Evolutionary conservation across 495 filamentous ascomycete genomes (phyloP).

Genomic region (Bacidia rubella): DNA sequence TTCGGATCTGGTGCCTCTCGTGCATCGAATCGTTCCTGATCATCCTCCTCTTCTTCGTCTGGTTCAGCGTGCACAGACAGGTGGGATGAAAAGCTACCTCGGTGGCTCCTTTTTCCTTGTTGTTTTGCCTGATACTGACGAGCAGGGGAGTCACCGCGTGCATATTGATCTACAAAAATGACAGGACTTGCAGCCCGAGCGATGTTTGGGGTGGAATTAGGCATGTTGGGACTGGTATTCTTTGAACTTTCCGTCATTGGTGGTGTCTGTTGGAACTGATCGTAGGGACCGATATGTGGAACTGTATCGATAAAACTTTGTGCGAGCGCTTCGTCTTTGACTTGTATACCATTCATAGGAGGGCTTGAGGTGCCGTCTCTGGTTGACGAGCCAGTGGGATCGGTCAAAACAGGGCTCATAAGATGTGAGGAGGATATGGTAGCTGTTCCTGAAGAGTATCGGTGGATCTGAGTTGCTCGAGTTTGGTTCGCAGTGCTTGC

Average conservation of each 20-base stretch:
- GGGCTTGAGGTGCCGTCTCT: conserved; percentile 15
- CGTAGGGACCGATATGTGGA: conserved; percentile 2
- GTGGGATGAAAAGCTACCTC: conserved; percentile 25
- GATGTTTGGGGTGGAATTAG: conserved; percentile 8
- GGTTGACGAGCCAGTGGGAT: conserved; percentile 13
- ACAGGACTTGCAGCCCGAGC: conserved; percentile 32
- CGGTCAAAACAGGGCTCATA: conserved; percentile 19
- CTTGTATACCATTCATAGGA: conserved; percentile 1
- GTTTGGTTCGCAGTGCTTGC: background rate
- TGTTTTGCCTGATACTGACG: conserved; percentile 16
- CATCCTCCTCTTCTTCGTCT: conserved; percentile 23
- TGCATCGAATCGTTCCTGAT: conserved; percentile 13
- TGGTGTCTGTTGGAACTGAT: conserved; percentile 11
- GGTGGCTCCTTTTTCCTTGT: conserved; percentile 21
- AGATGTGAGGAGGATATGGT: conserved; percentile 14
- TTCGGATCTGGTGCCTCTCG: conserved; percentile 23
- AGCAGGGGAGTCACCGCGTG: conserved; percentile 37
- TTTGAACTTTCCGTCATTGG: conserved; percentile 14
- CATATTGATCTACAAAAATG: conserved; percentile 31
- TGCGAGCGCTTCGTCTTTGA: conserved; percentile 3
- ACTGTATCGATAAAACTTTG: conserved; percentile 3
- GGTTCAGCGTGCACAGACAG: conserved; percentile 25
- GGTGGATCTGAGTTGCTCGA: conserved; percentile 3
- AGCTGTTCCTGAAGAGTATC: conserved; percentile 14
- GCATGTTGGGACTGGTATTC: conserved; percentile 13